A percentile compares a stretch with the other conserved stretches of the same genome.
These are phyloP conservation scores for Abelmoschus esculentus DNA, from an alignment of 345 rosid species.

Conservation along the genomic window DNA sequence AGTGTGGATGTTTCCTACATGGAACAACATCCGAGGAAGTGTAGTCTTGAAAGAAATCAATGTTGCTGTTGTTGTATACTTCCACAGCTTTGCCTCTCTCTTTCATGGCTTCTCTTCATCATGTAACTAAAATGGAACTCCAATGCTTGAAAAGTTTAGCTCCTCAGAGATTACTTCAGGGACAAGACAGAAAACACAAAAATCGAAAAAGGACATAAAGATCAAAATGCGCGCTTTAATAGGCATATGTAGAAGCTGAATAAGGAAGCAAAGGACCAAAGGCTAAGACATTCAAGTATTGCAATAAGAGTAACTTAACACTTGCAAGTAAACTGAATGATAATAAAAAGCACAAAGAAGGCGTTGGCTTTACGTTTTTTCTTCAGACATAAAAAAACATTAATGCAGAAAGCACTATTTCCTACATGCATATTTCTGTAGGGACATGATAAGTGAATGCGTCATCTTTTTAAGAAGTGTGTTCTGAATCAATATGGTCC, in stretches of 20 bases:
- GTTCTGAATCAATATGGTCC: slow-evolving; percentile 14
- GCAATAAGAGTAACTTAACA: slow-evolving; percentile 30
- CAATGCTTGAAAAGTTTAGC: not conserved
- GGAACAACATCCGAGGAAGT: slow-evolving; percentile 51
- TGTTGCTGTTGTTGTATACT: slow-evolving; percentile 19
- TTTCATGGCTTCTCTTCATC: slow-evolving; percentile 39
- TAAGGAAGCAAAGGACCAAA: slow-evolving; percentile 6
- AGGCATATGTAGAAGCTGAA: not conserved
- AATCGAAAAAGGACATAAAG: slow-evolving; percentile 2
- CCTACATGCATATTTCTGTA: slow-evolving; percentile 37
- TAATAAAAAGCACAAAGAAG: slow-evolving; percentile 23
- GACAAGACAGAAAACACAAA: slow-evolving; percentile 10
- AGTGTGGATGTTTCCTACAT: slow-evolving; percentile 78
- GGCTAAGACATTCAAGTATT: slow-evolving; percentile 12
- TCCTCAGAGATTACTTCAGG: not conserved
- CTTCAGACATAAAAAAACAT: slow-evolving; percentile 20
- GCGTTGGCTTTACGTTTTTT: slow-evolving; percentile 78
- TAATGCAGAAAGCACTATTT: slow-evolving; percentile 30
- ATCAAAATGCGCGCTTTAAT: slow-evolving; percentile 10
- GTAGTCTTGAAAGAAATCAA: slow-evolving; percentile 34
- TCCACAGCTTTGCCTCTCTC: slow-evolving; percentile 83
- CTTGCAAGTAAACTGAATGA: slow-evolving; percentile 25
- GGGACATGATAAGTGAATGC: slow-evolving; percentile 27
- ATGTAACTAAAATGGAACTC: not conserved
- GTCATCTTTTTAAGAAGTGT: not conserved